Conservation (phyloP, 306 rosid genomes). For the Biancaea sappan region DNA sequence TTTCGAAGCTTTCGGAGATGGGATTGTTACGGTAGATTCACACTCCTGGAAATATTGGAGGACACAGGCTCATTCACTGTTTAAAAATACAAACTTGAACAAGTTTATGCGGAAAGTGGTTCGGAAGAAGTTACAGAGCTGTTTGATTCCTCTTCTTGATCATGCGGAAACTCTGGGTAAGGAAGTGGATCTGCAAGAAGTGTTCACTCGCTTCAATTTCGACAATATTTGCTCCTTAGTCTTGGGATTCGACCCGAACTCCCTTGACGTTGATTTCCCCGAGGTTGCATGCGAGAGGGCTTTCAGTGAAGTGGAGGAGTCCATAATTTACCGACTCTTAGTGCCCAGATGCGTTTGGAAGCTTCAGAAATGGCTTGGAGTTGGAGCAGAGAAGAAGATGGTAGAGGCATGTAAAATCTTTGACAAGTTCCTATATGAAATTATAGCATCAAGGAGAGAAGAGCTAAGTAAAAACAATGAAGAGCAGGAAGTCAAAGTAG, state of each 20-base stretch:
- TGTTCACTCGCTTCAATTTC: neutral
- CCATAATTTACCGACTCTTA: neutral
- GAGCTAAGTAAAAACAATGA: no score
- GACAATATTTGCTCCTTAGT: neutral
- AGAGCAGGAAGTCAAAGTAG: neutral
- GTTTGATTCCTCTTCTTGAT: neutral
- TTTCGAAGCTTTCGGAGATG: constrained; percentile 31
- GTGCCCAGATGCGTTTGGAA: neutral
- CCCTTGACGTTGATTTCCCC: neutral
- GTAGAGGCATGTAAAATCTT: neutral
- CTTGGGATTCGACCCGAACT: neutral
- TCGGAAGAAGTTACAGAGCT: no score
- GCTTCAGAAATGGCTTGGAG: no score
- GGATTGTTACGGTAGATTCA: constrained; percentile 23
- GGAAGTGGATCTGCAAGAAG: neutral
- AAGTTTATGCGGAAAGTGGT: neutral
- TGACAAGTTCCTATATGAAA: neutral
- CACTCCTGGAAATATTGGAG: constrained; percentile 28
- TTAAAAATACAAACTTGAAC: neutral
- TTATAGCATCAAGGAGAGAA: neutral
- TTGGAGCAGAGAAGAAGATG: neutral
- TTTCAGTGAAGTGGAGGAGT: neutral
- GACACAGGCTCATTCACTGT: neutral
- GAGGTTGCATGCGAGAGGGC: no score
- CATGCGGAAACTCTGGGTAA: neutral